These are phyloP conservation scores for Phytophthora hybrid DNA, from an alignment of 352 stramenopile species.

Conservation along the genomic window DNA sequence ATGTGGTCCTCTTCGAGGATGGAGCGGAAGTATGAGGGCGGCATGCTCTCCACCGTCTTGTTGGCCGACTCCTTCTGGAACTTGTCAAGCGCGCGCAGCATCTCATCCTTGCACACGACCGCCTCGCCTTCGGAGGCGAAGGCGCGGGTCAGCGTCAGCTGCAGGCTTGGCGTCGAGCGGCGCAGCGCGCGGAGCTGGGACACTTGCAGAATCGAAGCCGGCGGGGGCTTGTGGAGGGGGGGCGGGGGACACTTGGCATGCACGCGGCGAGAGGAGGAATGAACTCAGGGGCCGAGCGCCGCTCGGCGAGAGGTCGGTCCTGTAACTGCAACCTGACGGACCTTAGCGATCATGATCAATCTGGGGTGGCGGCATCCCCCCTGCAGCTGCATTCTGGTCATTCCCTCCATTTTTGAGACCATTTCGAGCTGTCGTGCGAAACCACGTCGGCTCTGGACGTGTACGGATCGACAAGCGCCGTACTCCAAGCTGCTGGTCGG, in stretches of 20 bases:
- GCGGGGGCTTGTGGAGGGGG: background rate
- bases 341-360: too few species aligned
- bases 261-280: constrained; percentile 19
- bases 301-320: background rate
- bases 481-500: too few species aligned
- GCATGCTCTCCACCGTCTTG: constrained; percentile 91
- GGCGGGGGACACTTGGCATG: constrained; percentile 6
- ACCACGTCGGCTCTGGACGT: too few species aligned
- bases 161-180: background rate
- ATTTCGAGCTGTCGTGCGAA: too few species aligned
- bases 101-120: constrained; percentile 47
- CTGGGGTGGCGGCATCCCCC: too few species aligned
- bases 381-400: too few species aligned
- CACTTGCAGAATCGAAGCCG: constrained; percentile 27
- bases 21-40: constrained; percentile 88
- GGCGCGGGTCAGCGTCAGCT: constrained; percentile 16
- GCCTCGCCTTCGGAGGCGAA: constrained; percentile 40
- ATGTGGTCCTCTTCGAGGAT: constrained; percentile 85
- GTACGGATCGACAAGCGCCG: too few species aligned
- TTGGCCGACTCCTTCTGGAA: constrained; percentile 74
- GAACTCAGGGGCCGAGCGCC: too few species aligned
- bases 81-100: constrained; percentile 66
- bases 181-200: constrained; percentile 29
- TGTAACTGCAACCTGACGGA: constrained; percentile 15
- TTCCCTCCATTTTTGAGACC: too few species aligned